Evolutionary conservation across 306 rosid genomes (phyloP).

Genomic region (barrel medic (Medicago truncatula)): DNA sequence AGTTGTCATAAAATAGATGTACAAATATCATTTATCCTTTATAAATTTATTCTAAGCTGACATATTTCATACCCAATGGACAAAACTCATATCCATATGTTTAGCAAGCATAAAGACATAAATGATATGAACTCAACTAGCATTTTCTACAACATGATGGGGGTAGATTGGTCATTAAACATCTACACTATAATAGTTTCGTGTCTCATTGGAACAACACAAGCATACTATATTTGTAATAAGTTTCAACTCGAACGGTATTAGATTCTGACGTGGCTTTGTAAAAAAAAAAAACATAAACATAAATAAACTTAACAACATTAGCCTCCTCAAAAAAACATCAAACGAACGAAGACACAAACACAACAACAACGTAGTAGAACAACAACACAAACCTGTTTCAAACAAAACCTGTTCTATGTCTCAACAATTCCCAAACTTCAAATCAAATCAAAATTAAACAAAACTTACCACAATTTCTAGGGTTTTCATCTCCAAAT

Average conservation of each 20-base stretch:
- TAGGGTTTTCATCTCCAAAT: constrained; percentile 42
- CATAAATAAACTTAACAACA: neutral
- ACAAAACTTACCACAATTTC: neutral
- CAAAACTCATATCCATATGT: neutral
- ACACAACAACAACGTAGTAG: constrained; percentile 8
- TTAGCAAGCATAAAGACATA: neutral
- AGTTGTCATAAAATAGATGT: no score
- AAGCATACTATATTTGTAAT: constrained; percentile 1
- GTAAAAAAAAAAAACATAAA: no score
- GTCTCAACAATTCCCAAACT: neutral
- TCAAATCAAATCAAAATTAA: neutral
- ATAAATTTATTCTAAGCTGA: neutral
- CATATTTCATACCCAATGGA: neutral
- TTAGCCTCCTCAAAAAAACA: neutral
- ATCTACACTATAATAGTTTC: neutral
- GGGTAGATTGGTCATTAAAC: neutral
- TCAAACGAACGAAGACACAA: constrained; percentile 6
- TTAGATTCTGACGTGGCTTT: neutral
- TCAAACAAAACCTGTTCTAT: constrained; percentile 1
- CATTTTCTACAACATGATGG: neutral
- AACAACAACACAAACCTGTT: neutral
- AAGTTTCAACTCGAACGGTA: neutral
- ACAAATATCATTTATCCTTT: no score
- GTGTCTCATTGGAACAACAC: neutral
- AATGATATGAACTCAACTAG: neutral